Base-by-base conservation (phyloP, 768 basidiomycete genomes). In the Tricholoma terreum region DNA sequence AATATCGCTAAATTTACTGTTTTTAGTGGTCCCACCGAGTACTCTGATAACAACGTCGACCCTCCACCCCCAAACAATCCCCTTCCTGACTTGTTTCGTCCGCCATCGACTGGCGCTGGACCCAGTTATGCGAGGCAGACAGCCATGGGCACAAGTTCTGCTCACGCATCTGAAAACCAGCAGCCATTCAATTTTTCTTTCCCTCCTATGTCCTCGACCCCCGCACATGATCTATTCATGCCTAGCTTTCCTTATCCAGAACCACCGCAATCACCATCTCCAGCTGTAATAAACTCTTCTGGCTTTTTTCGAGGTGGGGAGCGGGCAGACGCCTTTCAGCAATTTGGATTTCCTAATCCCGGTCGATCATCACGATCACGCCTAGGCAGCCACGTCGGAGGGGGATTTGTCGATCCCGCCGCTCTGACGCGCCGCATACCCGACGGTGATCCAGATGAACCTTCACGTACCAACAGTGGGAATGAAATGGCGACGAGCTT, bases 241-340 rank as follows among this genome's bases (percentile, higher is more conserved):
- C 69, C 77, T 11, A 74, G 65, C 54, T 79, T 80, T 59, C 77
- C 79, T 19, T 81, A 78, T 67, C 82, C 82, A 7, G 82, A 84
- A 64, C 76, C 81, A 15, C 83, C 83, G 5, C 78, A 79, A 56
- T 84, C 83, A 6, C 85, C 85, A 15, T 78, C 83, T 2, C 84
- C 85, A 6, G 73, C 75, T 22, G 72, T 76, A 42, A 58, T 69
- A 24, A 70, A 65, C 43, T 31, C 66, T 17, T 42, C 56, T 4
- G 54, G 62, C 9, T 65, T 68, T 52, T 63, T 62, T n/a, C 61
- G 70, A 52, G 46, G 46, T 7, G 69, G 69, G 21, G 74, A 75
- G 24, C 71, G 77, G 40, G 75, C 73, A 3, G 79, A 80, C 60
- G 72, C 77, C 14, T 82, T 82, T 62, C 74, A 75, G 61, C 45